Percentiles rank a stretch among this genome's conserved stretches.
Conservation (phyloP, 176 grass and related monocot genomes). For the Phragmites australis region DNA sequence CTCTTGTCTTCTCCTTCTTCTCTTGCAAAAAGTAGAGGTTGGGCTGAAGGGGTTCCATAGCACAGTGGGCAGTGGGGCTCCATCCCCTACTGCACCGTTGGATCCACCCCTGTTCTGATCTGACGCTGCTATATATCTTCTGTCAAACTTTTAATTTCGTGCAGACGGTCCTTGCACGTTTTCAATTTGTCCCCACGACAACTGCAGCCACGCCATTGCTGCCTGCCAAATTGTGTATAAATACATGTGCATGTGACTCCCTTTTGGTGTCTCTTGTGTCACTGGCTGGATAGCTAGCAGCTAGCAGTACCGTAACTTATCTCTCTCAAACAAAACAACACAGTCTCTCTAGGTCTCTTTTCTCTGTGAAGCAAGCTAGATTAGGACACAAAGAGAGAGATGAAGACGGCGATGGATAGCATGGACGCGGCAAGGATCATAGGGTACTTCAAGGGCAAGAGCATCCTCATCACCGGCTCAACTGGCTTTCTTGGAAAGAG, state of each 20-base stretch:
- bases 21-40: too few species aligned
- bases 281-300: background rate
- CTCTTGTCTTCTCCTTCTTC: too few species aligned
- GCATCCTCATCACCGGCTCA: slow-evolving; percentile 70
- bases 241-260: background rate
- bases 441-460: slow-evolving; percentile 80
- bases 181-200: background rate
- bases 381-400: background rate
- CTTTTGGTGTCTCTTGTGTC: background rate
- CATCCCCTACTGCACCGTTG: too few species aligned
- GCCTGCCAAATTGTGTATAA: background rate
- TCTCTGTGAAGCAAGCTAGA: background rate
- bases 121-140: background rate
- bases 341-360: background rate
- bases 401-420: slow-evolving; percentile 23
- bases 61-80: too few species aligned
- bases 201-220: background rate
- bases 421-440: slow-evolving; percentile 65
- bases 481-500: slow-evolving; percentile 92
- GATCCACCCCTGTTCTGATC: background rate
- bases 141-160: background rate
- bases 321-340: background rate
- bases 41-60: too few species aligned
- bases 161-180: background rate
- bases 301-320: too few species aligned